Evolutionary conservation across 192 early-diverging fungal species (phyloP).

Genomic region (Coemansia sp.): DNA sequence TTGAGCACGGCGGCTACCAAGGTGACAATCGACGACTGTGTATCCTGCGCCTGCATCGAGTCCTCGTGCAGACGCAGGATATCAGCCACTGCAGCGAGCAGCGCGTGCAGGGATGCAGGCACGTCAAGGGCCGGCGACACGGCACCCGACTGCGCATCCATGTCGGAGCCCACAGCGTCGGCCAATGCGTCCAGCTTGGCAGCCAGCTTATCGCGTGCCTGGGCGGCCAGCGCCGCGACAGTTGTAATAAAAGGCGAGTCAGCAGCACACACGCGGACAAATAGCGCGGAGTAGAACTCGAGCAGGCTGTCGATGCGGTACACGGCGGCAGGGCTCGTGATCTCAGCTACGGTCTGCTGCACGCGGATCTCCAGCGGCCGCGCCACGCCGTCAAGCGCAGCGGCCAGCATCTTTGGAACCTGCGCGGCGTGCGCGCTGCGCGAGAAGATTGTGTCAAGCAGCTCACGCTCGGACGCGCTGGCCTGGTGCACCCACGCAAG

Average conservation of each 20-base stretch:
- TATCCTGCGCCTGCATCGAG: slow-evolving; percentile 1
- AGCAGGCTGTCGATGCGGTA: slow-evolving; percentile 29
- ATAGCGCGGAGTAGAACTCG: slow-evolving; percentile 26
- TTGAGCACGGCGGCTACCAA: neutral
- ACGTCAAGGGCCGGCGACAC: slow-evolving; percentile 29
- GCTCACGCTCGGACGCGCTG: slow-evolving; percentile 80
- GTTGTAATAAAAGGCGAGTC: slow-evolving; percentile 21
- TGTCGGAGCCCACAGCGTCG: slow-evolving; percentile 5
- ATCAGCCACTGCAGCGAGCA: slow-evolving; percentile 13
- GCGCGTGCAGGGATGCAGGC: slow-evolving; percentile 12
- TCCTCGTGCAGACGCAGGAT: slow-evolving; percentile 22
- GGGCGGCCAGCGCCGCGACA: neutral
- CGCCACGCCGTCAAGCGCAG: slow-evolving; percentile 21
- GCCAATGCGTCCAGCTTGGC: slow-evolving; percentile 1
- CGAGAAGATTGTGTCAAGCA: slow-evolving; percentile 61
- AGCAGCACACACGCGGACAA: slow-evolving; percentile 6
- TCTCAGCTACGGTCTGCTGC: slow-evolving; percentile 18
- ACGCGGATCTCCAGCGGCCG: slow-evolving; percentile 45
- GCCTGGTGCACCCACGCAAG: slow-evolving; percentile 96
- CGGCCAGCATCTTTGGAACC: slow-evolving; percentile 10
- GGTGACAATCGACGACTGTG: neutral
- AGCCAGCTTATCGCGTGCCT: slow-evolving; percentile 4
- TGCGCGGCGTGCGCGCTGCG: neutral
- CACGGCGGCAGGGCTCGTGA: slow-evolving; percentile 12
- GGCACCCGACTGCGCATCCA: slow-evolving; percentile 1